phyloP scores from a whole-genome alignment of 176 grass and related monocot species.

The Rhipidocladum racemiflorum region DNA sequence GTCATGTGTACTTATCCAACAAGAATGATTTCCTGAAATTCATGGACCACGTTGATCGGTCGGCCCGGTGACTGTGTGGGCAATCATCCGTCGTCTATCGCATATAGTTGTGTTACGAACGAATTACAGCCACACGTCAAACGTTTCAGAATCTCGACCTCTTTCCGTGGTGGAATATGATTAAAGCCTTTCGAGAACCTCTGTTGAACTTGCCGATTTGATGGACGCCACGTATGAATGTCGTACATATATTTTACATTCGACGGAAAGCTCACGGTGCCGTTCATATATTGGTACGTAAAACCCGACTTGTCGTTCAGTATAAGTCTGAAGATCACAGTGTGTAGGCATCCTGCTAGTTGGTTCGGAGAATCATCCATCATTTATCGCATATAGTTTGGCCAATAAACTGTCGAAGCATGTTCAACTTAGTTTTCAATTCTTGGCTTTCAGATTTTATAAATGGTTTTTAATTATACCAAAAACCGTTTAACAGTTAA shows the following conservation, averaged over 20 bases:
- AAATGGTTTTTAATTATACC: no score
- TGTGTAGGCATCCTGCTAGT: not conserved
- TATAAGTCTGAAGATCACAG: not conserved
- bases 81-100: not conserved
- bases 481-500: no score
- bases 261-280: conserved; percentile 12
- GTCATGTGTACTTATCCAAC: not conserved
- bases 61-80: conserved; percentile 8
- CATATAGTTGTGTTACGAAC: not conserved
- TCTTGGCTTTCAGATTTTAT: no score
- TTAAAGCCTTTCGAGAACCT: not conserved
- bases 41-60: conserved; percentile 16
- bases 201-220: not conserved
- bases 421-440: no score
- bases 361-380: no score
- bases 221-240: conserved; percentile 17
- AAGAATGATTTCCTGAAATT: not conserved
- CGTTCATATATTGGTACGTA: not conserved
- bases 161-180: conserved; percentile 11
- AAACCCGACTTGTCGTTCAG: not conserved
- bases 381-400: no score
- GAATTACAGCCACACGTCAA: conserved; percentile 19
- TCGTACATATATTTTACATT: conserved; percentile 11
- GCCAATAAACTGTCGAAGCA: no score
- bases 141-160: conserved; percentile 7